Evolutionary conservation across 2,329 filamentous ascomycete genomes (phyloP).

Genomic region (Botrytis squamosa): DNA sequence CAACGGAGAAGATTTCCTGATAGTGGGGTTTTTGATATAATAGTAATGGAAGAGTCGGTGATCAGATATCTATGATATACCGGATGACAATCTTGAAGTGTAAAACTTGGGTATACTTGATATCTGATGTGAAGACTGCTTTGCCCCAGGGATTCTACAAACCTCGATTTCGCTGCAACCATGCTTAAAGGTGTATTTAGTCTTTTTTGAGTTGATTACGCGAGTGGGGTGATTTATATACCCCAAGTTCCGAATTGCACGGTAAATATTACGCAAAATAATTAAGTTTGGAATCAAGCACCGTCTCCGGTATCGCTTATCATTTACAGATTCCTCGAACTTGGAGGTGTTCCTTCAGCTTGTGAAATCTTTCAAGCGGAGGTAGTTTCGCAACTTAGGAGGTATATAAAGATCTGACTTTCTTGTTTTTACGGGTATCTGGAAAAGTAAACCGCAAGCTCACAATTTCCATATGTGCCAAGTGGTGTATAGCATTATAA

Average conservation of each 20-base stretch:
- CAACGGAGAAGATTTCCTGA: background rate
- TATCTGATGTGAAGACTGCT: fast-evolving
- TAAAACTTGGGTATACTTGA: fast-evolving
- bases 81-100: background rate
- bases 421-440: too few species aligned
- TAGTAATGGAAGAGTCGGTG: fast-evolving
- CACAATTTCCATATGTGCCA: too few species aligned
- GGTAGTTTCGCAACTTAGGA: background rate
- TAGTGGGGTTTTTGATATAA: fast-evolving
- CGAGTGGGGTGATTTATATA: background rate
- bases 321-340: background rate
- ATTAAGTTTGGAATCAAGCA: background rate
- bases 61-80: background rate
- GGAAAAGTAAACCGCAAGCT: too few species aligned
- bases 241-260: background rate
- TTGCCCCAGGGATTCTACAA: fast-evolving
- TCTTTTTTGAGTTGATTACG: too few species aligned
- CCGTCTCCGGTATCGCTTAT: fast-evolving
- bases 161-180: too few species aligned
- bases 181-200: too few species aligned
- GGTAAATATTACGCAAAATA: fast-evolving
- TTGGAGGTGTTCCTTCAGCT: background rate
- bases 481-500: too few species aligned
- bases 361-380: background rate
- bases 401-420: background rate